A percentile compares a stretch with the other conserved stretches of the same genome.
Evolutionary conservation across 2,329 filamentous ascomycete genomes (phyloP).

Genomic region (Diplodia mutila): DNA sequence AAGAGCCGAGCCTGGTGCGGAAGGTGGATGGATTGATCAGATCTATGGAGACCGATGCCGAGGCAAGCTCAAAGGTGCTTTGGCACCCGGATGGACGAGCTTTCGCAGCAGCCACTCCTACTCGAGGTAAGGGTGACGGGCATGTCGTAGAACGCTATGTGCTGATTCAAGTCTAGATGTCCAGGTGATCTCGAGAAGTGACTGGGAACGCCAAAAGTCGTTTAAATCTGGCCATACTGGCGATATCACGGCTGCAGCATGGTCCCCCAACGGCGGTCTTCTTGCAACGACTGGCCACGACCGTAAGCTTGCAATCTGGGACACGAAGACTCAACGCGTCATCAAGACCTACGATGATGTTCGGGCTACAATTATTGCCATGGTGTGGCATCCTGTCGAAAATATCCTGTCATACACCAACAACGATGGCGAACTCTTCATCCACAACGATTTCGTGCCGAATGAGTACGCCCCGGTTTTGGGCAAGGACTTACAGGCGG

Average conservation of each 20-base stretch:
- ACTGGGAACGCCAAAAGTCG: constrained; percentile 83
- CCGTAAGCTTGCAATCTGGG: constrained; percentile 78
- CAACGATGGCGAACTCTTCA: constrained; percentile 89
- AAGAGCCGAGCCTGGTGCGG: constrained; percentile 78
- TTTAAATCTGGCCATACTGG: constrained; percentile 81
- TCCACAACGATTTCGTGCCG: constrained; percentile 71
- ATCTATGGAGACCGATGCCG: constrained; percentile 74
- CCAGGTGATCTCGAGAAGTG: constrained; percentile 81
- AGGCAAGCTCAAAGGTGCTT: constrained; percentile 72
- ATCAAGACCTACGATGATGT: constrained; percentile 75
- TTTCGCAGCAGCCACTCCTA: constrained; percentile 82
- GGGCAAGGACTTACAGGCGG: constrained; percentile 65
- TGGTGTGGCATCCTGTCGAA: constrained; percentile 87
- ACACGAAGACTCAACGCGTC: constrained; percentile 82
- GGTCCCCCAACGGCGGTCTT: constrained; percentile 93
- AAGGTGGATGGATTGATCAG: constrained; percentile 87
- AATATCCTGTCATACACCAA: constrained; percentile 93
- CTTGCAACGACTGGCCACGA: constrained; percentile 67
- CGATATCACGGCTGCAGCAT: constrained; percentile 83
- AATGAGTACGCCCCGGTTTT: constrained; percentile 54
- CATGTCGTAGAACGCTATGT: background rate
- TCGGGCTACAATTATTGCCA: constrained; percentile 74
- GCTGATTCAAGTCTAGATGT: constrained; percentile 58
- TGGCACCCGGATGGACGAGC: constrained; percentile 97
- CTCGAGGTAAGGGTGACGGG: constrained; percentile 50